phyloP scores from a whole-genome alignment of 1,139 yeast genomes.

The Sugiyamaella paludigena region DNA sequence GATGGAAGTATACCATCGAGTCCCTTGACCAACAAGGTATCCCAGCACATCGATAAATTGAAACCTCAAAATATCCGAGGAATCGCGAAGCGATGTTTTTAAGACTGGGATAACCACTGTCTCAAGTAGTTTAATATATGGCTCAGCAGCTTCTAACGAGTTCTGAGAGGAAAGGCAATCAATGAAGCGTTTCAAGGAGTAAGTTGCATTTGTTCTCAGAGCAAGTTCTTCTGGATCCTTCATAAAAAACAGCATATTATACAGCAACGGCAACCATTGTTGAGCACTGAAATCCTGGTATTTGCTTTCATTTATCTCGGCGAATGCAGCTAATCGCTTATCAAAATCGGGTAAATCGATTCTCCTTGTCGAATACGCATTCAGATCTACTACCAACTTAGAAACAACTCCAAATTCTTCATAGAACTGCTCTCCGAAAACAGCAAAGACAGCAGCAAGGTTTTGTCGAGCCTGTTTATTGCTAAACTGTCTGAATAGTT shows the following conservation, averaged over 20 bases:
- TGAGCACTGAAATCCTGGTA: conserved; percentile 46
- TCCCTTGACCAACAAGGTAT: conserved; percentile 50
- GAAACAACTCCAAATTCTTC: conserved; percentile 48
- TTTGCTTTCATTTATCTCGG: conserved; percentile 54
- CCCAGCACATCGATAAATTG: conserved; percentile 70
- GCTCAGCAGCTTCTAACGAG: conserved; percentile 30
- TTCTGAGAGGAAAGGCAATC: conserved; percentile 43
- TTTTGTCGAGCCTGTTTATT: conserved; percentile 62
- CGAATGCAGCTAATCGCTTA: conserved; percentile 65
- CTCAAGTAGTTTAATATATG: conserved; percentile 47
- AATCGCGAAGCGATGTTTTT: conserved; percentile 64
- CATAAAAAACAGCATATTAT: conserved; percentile 66
- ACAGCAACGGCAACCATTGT: conserved; percentile 81
- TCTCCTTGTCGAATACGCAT: conserved; percentile 61
- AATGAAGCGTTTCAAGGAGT: conserved; percentile 60
- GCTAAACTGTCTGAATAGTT: conserved; percentile 54
- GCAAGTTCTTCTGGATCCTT: conserved; percentile 80
- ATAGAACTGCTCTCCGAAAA: conserved; percentile 54
- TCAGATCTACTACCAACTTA: conserved; percentile 57
- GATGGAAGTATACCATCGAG: conserved; percentile 52
- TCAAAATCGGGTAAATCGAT: conserved; percentile 80
- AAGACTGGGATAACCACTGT: conserved; percentile 63
- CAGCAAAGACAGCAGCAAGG: conserved; percentile 57
- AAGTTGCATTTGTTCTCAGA: conserved; percentile 74
- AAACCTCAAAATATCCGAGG: conserved; percentile 60